Evolutionary conservation across 768 basidiomycete genomes (phyloP), one percentile per base, ranked within the genome.

Genomic region (Boletus reticuloceps): DNA sequence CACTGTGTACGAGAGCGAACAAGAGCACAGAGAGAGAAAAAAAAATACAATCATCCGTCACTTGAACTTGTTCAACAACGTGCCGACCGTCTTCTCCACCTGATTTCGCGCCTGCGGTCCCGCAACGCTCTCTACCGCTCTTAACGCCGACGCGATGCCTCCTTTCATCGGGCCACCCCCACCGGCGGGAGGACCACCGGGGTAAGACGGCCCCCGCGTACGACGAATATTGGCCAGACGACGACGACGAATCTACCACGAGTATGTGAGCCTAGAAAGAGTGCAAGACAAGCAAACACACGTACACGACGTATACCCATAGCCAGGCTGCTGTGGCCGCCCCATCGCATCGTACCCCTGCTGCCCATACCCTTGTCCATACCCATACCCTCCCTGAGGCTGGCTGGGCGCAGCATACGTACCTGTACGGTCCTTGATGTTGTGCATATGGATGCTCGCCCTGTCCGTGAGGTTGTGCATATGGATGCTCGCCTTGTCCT

Each of bases 111-210:
- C 78, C 51, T 77, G 77, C 59, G 72, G 74, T 5, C 85, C 83
- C 17, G 82, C 81, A 31, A 85, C 68, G 54, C 75, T 80, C 64
- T 84, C 84, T 19, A 87, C 74, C n/a, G 77, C 74, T 56, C 67
- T 75, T 60, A 77, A 60, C 40, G 83, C 83, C 13, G 60, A 41
- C 45, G 52, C 20, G 2, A 64, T n/a, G 0, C 49, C 29, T 70
- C 76, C 32, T 78, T 57, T 10, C 5, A 51, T 20, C 0, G 51
- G 51, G 0, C 58, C 56, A 5, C 61, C 36, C 1, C 55, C 60
- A 2, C 51, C 31, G 36, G 5, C 36, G 5, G 13, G 27, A 29
- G 27, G 27, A 0, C 27, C 27, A 29, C 25, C 25, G 5, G 25
- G 25, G 25, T 25, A 25, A 25, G 22, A 4, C 22, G n/a, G 22